Base-by-base conservation (phyloP, 352 stramenopile species). In the Globisporangium paddicum region DNA sequence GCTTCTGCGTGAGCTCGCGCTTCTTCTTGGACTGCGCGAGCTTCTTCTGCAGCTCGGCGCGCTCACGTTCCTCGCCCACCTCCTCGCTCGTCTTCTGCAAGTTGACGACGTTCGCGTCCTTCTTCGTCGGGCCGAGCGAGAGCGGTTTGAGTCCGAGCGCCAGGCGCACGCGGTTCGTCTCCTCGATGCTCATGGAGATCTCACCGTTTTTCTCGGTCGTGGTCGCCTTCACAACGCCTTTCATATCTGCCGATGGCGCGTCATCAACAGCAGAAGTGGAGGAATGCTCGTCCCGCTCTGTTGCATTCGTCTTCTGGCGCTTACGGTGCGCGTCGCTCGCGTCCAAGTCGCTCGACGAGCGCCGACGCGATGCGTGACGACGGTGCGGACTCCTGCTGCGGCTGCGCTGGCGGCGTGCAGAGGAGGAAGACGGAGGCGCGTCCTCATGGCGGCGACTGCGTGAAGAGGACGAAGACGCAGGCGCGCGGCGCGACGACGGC, bases 111-210 rank as follows among this genome's bases (percentile, higher is more conserved):
- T 75, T 73, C 32, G 71, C 60, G 14, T 84, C 67, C 14, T 73
- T 76, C 59, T 80, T 85, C 2, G 65, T 75, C 0, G 69, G 63
- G 8, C 71, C 74, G 3, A 84, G 62, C 1, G 68, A 74, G 10
- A 95, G 73, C 38, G 82, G 85, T 48, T 95, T 95, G 34, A 95
- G 67, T 0, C 85, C 85, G 41, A 95, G 64, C 13, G 77, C 77
- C 11, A 72, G 28, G 54, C 85, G 85, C 53, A 95, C 52, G 38
- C 73, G 73, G 68, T 95, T 95, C 32, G 82, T 95, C 62, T 93
- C 85, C 42, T 95, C 82, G 56, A 95, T 72, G 48, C 77, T 93
- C 59, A 93, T 79, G 16, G 79, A 87, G 47, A 91, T 86, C 63
- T 95, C 85, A 35, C 85, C 85, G 45, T 87, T 87, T 58, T 88